Percentiles rank a stretch among this genome's conserved stretches.
phyloP scores from a whole-genome alignment of 495 filamentous ascomycete genomes.

The Neurospora sp. region DNA sequence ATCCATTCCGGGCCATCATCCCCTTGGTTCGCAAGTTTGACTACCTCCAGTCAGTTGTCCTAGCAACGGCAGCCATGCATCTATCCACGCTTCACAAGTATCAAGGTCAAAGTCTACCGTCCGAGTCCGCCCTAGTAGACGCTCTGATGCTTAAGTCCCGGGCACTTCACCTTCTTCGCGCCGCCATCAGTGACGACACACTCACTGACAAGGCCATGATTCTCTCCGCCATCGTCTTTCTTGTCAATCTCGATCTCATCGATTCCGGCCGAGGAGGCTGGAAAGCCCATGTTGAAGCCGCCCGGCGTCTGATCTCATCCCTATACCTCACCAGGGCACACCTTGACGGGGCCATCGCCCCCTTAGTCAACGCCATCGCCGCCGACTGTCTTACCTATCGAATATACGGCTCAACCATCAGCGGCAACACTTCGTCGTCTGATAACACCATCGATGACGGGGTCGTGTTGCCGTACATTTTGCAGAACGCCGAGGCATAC shows the following conservation, averaged over 20 bases:
- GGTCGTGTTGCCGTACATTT: conserved; percentile 21
- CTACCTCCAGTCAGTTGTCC: conserved; percentile 40
- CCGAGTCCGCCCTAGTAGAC: conserved; percentile 28
- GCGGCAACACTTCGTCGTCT: conserved; percentile 1
- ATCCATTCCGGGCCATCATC: conserved; percentile 43
- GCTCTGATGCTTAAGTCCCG: conserved; percentile 40
- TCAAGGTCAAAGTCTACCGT: conserved; percentile 18
- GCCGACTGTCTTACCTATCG: conserved; percentile 38
- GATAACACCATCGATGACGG: conserved; percentile 9
- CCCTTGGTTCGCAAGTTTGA: conserved; percentile 33
- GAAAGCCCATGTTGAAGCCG: conserved; percentile 44
- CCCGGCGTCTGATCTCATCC: conserved; percentile 31
- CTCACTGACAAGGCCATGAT: conserved; percentile 31
- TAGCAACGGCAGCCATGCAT: conserved; percentile 48
- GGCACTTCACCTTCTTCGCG: conserved; percentile 35
- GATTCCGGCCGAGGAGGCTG: conserved; percentile 46
- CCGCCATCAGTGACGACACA: conserved; percentile 18
- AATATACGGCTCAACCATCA: conserved; percentile 27
- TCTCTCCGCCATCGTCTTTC: conserved; percentile 42
- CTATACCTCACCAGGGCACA: conserved; percentile 11
- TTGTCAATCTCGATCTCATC: conserved; percentile 48
- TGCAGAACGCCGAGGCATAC: conserved; percentile 32
- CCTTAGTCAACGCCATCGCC: conserved; percentile 31
- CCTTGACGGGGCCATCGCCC: conserved; percentile 19
- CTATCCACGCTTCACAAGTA: conserved; percentile 27